Conservation (phyloP, 257 asterid species). For the Solanum tarapatanum region DNA sequence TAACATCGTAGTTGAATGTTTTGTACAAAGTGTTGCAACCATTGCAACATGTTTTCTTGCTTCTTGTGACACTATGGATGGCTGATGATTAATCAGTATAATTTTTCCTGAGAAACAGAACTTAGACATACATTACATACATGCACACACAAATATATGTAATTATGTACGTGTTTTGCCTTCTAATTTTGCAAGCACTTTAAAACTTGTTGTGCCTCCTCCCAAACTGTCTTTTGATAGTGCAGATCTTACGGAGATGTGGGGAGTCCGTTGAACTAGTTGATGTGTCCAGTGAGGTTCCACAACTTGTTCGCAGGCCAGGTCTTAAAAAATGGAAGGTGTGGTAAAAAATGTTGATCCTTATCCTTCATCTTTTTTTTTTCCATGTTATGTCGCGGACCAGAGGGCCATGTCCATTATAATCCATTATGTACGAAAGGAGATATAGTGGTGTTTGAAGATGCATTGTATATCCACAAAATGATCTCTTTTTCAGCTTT, state of each 20-base stretch:
- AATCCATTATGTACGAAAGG: neutral
- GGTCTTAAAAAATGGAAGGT: slow-evolving; percentile 94
- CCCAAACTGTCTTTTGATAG: neutral
- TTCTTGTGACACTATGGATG: neutral
- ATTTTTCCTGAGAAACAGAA: neutral
- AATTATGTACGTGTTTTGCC: neutral
- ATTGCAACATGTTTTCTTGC: neutral
- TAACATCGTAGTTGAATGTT: neutral
- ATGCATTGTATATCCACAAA: neutral
- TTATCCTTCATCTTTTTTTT: neutral
- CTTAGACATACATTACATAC: neutral
- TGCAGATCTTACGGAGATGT: slow-evolving; percentile 72
- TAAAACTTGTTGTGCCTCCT: neutral
- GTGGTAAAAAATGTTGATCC: neutral
- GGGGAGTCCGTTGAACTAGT: slow-evolving; percentile 70
- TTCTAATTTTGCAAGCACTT: neutral
- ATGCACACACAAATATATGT: neutral
- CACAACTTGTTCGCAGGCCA: slow-evolving; percentile 83
- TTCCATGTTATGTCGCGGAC: neutral
- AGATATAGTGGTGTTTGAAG: neutral
- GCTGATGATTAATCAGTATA: neutral
- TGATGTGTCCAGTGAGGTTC: slow-evolving; percentile 80
- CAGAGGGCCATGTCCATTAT: neutral
- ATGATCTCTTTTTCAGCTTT: neutral
- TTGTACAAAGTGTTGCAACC: neutral